These are phyloP conservation scores for Pseudonectria buxi DNA, from an alignment of 2,329 filamentous ascomycete genomes.

Conservation along the genomic window DNA sequence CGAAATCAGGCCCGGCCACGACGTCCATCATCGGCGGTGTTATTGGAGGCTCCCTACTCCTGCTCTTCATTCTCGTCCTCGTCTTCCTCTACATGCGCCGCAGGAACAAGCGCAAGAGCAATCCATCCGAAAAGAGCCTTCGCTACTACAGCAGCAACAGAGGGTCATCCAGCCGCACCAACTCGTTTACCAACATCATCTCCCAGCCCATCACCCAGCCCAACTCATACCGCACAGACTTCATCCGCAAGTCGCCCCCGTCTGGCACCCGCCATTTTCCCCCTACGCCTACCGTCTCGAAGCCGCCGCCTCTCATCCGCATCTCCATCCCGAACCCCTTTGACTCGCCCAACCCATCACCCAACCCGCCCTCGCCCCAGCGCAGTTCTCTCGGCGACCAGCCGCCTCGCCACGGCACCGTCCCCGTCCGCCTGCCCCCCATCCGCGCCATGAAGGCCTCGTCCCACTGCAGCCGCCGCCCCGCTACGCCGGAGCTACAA, in stretches of 20 bases:
- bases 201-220: conserved; percentile 48
- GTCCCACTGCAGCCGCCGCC: conserved; percentile 16
- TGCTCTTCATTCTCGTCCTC: conserved; percentile 33
- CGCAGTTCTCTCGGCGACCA: conserved; percentile 20
- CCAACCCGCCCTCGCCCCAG: conserved; percentile 14
- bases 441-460: conserved; percentile 34
- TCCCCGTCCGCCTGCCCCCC: conserved; percentile 24
- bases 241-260: conserved; percentile 37
- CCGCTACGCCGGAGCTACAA: conserved; percentile 28
- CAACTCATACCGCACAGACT: conserved; percentile 43
- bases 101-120: conserved; percentile 15
- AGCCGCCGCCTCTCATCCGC: conserved; percentile 14
- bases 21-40: conserved; percentile 41
- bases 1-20: conserved; percentile 24
- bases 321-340: conserved; percentile 32
- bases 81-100: conserved; percentile 35
- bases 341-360: conserved; percentile 25
- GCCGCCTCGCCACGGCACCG: conserved; percentile 20
- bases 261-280: conserved; percentile 5
- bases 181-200: conserved; percentile 39
- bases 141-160: conserved; percentile 8
- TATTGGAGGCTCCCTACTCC: conserved; percentile 38
- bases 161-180: conserved; percentile 15
- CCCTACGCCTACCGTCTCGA: neutral
- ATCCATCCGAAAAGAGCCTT: conserved; percentile 14